Conservation (phyloP, 495 filamentous ascomycete species). For the Evernia prunastri region DNA sequence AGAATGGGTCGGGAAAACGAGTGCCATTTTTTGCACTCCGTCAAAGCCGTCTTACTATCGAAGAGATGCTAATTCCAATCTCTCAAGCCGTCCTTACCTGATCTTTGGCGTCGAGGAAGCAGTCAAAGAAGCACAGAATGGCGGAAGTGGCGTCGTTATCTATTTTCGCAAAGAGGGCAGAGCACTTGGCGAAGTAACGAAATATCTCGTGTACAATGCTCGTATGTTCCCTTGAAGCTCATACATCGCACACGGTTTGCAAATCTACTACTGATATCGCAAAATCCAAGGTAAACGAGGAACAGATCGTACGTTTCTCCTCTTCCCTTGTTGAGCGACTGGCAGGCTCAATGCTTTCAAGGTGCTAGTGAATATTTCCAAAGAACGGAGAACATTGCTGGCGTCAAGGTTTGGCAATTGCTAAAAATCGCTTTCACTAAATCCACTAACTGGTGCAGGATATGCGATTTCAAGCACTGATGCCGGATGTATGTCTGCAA, state of each 20-base stretch:
- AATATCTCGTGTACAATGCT: slow-evolving; percentile 96
- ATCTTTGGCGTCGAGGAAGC: slow-evolving; percentile 96
- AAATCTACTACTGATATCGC: slow-evolving; percentile 13
- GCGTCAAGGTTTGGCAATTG: slow-evolving; percentile 55
- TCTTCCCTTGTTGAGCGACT: not conserved
- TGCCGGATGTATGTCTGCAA: slow-evolving; percentile 61
- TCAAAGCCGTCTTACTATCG: not conserved
- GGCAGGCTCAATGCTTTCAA: slow-evolving; percentile 6
- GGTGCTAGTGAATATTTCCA: slow-evolving; percentile 96
- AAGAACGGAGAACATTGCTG: slow-evolving; percentile 93
- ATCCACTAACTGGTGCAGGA: slow-evolving; percentile 37
- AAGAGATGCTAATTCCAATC: not conserved
- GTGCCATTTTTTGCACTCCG: not conserved
- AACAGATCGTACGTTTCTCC: slow-evolving; percentile 23
- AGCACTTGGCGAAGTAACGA: slow-evolving; percentile 94
- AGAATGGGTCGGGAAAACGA: not conserved
- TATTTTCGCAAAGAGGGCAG: slow-evolving; percentile 96
- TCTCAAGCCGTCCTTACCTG: slow-evolving; percentile 65
- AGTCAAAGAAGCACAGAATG: slow-evolving; percentile 91
- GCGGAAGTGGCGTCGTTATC: slow-evolving; percentile 92
- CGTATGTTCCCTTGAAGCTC: slow-evolving; percentile 40
- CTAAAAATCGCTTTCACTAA: slow-evolving; percentile 16
- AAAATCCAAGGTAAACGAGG: slow-evolving; percentile 27
- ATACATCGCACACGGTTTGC: not conserved
- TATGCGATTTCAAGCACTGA: slow-evolving; percentile 99